Percentiles rank a stretch among this genome's conserved stretches.
phyloP scores from a whole-genome alignment of 768 basidiomycete genomes.

The Boletales sp. region DNA sequence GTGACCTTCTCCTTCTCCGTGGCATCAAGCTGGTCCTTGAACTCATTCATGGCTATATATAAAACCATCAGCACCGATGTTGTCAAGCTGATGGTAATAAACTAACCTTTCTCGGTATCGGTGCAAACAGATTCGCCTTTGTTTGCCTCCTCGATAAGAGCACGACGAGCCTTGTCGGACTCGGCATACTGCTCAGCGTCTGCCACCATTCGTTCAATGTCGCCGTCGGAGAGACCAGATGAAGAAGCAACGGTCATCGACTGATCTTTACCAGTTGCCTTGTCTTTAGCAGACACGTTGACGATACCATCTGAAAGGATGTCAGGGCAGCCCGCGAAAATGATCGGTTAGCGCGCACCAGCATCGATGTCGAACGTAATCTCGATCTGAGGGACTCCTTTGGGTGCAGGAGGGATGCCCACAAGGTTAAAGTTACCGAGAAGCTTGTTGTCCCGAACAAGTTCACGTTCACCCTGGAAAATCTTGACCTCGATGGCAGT shows the following conservation, averaged over 20 bases:
- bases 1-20: slow-evolving; percentile 93
- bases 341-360: slow-evolving; percentile 40
- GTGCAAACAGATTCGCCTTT: slow-evolving; percentile 91
- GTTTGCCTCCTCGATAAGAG: slow-evolving; percentile 94
- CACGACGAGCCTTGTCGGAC: slow-evolving; percentile 82
- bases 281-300: slow-evolving; percentile 94
- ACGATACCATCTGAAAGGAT: slow-evolving; percentile 78
- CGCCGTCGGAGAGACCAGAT: slow-evolving; percentile 92
- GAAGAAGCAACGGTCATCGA: slow-evolving; percentile 98
- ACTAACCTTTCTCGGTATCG: slow-evolving; percentile 92
- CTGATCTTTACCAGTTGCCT: slow-evolving; percentile 86
- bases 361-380: slow-evolving; percentile 98
- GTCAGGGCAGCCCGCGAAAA: neutral
- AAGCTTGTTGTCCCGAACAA: slow-evolving; percentile 97
- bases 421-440: slow-evolving; percentile 99
- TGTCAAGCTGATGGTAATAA: neutral
- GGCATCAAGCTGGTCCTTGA: slow-evolving; percentile 94
- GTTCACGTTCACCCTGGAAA: slow-evolving; percentile 98
- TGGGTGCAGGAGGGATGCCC: slow-evolving; percentile 84
- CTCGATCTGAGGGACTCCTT: slow-evolving; percentile 75
- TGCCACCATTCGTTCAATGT: slow-evolving; percentile 95
- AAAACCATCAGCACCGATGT: slow-evolving; percentile 1
- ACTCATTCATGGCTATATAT: slow-evolving; percentile 82
- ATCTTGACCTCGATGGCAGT: slow-evolving; percentile 99
- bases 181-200: slow-evolving; percentile 95